Conservation (phyloP, 2,329 filamentous ascomycete species). For the Fusarium foetens region DNA sequence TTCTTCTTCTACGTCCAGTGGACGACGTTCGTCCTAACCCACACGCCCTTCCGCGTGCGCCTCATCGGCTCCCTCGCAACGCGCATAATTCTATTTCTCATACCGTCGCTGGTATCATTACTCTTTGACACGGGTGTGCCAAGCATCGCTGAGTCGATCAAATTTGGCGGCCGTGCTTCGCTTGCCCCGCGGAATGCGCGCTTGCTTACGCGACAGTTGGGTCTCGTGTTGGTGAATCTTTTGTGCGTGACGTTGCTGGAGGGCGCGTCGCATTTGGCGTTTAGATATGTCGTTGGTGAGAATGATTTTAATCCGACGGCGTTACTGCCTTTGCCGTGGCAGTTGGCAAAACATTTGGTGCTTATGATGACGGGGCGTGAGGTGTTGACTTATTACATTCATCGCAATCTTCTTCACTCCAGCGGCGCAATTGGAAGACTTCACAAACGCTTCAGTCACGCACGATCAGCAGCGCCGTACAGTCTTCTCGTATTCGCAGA, state of each 20-base stretch:
- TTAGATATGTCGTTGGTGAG: constrained; percentile 47
- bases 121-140: constrained; percentile 77
- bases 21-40: constrained; percentile 82
- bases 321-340: constrained; percentile 63
- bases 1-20: constrained; percentile 93
- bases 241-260: constrained; percentile 56
- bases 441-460: constrained; percentile 62
- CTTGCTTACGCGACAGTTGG: constrained; percentile 50
- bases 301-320: constrained; percentile 61
- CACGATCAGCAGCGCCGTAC: constrained; percentile 65
- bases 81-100: constrained; percentile 74
- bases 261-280: constrained; percentile 53
- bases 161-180: constrained; percentile 67
- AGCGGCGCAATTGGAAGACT: constrained; percentile 52
- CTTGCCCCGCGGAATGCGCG: constrained; percentile 58
- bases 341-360: constrained; percentile 60
- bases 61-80: constrained; percentile 75
- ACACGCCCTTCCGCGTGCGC: constrained; percentile 79
- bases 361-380: constrained; percentile 60
- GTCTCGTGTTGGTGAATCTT: constrained; percentile 59
- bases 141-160: constrained; percentile 73
- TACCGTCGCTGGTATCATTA: constrained; percentile 78
- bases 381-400: constrained; percentile 76
- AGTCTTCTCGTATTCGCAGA: constrained; percentile 73
- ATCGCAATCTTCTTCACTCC: constrained; percentile 76